Percentiles rank a stretch among this genome's conserved stretches.
Conservation (phyloP, 2,329 filamentous ascomycete genomes). For the Cordyceps cicadae region DNA sequence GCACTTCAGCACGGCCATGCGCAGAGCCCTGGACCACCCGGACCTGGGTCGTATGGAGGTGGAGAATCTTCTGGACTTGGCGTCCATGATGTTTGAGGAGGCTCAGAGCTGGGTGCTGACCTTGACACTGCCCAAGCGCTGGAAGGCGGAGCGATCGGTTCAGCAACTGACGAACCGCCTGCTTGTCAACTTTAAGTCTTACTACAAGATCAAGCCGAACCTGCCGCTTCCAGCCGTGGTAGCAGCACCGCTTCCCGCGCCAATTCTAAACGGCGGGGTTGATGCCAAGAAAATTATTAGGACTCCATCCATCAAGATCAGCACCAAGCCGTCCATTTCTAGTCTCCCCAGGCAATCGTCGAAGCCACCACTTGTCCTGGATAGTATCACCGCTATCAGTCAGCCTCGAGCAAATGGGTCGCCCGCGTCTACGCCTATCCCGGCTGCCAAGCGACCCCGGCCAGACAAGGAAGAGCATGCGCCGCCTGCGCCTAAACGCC, state of each 20-base stretch:
- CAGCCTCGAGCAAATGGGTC: constrained; percentile 17
- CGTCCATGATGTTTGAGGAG: constrained; percentile 39
- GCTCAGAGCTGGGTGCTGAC: constrained; percentile 34
- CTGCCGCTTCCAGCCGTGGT: constrained; percentile 28
- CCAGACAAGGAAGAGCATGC: constrained; percentile 29
- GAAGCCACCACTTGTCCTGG: constrained; percentile 13
- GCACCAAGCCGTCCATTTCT: constrained; percentile 21
- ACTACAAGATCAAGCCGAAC: constrained; percentile 10
- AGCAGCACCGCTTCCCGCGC: constrained; percentile 22
- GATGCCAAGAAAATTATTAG: constrained; percentile 25
- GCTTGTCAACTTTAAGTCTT: constrained; percentile 26
- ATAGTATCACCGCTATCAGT: constrained; percentile 22
- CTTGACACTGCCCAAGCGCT: constrained; percentile 32
- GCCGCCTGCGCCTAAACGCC: constrained; percentile 30
- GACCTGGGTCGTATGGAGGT: constrained; percentile 33
- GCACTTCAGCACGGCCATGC: constrained; percentile 34
- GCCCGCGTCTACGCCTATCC: constrained; percentile 15
- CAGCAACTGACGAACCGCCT: constrained; percentile 26
- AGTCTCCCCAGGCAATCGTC: constrained; percentile 17
- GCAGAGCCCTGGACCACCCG: constrained; percentile 33
- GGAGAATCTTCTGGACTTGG: constrained; percentile 35
- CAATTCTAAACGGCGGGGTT: constrained; percentile 2
- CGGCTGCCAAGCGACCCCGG: constrained; percentile 27
- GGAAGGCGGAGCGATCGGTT: constrained; percentile 29
- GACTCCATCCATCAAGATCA: constrained; percentile 33